phyloP scores from a whole-genome alignment of 148 eudicot genomes.

The Rhododendron vialii region DNA sequence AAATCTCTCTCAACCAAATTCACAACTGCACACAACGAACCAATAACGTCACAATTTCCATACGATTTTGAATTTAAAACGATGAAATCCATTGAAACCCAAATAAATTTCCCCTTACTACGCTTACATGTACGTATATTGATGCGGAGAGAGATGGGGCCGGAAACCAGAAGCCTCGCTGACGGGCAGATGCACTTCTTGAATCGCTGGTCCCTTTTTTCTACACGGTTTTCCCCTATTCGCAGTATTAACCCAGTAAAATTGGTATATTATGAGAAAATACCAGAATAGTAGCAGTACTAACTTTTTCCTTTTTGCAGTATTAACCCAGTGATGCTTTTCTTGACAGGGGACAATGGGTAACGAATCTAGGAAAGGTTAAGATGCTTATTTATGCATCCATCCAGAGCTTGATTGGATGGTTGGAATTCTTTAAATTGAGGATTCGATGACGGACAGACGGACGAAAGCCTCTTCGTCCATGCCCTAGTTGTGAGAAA shows the following conservation, averaged over 20 bases:
- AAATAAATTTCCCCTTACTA: background rate
- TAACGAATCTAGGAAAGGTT: too few relatives aligned
- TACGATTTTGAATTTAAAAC: background rate
- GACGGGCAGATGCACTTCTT: slow-evolving; percentile 3
- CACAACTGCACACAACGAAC: slow-evolving; percentile 7
- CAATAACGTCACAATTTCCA: background rate
- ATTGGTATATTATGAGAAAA: background rate
- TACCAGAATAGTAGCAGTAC: too few relatives aligned
- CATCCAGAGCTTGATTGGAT: too few relatives aligned
- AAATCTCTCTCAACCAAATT: background rate
- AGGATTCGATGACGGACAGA: too few relatives aligned
- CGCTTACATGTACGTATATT: background rate
- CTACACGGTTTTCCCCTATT: background rate
- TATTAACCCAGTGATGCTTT: too few relatives aligned
- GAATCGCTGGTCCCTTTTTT: background rate
- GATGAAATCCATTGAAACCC: background rate
- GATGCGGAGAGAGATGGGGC: background rate
- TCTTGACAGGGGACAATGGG: too few relatives aligned
- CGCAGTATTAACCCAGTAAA: slow-evolving; percentile 1
- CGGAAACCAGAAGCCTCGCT: slow-evolving; percentile 4
- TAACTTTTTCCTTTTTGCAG: too few relatives aligned
- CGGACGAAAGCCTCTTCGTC: background rate
- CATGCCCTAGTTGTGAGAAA: background rate
- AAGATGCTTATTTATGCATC: too few relatives aligned
- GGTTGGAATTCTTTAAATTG: too few relatives aligned